Base-by-base conservation (phyloP, 176 grass and related monocot species). In the Paspalum vaginatum region DNA sequence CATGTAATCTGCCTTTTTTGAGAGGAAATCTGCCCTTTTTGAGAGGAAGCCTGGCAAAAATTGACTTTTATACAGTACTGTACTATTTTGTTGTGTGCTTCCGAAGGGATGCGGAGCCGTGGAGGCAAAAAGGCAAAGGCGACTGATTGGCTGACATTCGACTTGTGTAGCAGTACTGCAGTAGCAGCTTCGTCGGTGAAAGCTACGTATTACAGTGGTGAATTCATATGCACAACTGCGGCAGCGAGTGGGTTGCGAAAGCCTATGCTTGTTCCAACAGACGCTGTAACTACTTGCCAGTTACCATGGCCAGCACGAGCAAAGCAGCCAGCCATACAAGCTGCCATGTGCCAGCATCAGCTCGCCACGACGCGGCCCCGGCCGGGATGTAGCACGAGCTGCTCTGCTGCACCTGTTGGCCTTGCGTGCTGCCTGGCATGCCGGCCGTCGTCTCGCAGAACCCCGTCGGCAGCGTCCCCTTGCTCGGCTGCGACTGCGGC, bases 321-420 rank as follows among this genome's bases (percentile, higher is more conserved):
- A 76, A 70, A 58, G 77, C 26, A 47, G 65, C 77, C 11, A 81
- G 52, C 71, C 66, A 91, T 15, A 78, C 44, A 16, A 84, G 59
- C 49, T 18, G 80, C 39, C 2, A 47, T 4, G 72, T 22, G 50
- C 9, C 51, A 51, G 56, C 18, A 5, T 65, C 45, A 59, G 53
- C 40, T 70, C 49, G 69, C 55, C 2, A 52, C 5, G 81, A 50
- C 26, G 53, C 56, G 0, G 80, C 88, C 53, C 78, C 81, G 51
- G 18, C 87, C 4, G 80, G 90, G n/a, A 73, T 0, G 74, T 79
- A 88, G 77, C 87, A 90, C 13, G 75, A 79, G 76, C 61, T 77
- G 42, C 32, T 60, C 37, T 61, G 78, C 32, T 76, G 64, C 68
- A 70, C 62, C 75, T 56, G 67, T 10, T 87, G 83, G 15, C 90